These are phyloP conservation scores for Colletotrichum filicis DNA, from an alignment of 2,329 filamentous ascomycete genomes.

Conservation along the genomic window DNA sequence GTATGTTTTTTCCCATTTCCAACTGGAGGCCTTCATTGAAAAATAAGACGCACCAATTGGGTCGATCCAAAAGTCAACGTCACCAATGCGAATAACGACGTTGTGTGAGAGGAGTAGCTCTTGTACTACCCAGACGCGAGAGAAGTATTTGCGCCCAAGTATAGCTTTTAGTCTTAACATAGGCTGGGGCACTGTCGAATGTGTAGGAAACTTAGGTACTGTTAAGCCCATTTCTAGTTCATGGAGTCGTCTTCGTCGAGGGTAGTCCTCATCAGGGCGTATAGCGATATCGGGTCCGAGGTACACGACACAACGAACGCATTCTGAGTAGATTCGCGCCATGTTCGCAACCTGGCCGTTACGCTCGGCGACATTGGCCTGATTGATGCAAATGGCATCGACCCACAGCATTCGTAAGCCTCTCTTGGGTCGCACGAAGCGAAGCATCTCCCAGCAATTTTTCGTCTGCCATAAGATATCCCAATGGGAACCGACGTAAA, in stretches of 20 bases:
- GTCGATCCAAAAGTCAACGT: constrained; percentile 8
- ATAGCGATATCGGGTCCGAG: constrained; percentile 23
- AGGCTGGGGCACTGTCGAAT: no score
- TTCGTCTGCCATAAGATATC: constrained; percentile 42
- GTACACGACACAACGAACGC: constrained; percentile 37
- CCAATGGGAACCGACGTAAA: constrained; percentile 40
- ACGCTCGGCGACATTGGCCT: constrained; percentile 35
- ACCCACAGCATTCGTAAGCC: constrained; percentile 38
- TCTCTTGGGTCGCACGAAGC: constrained; percentile 25
- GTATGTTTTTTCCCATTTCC: background rate
- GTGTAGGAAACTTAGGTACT: background rate
- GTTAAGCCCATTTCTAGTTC: background rate
- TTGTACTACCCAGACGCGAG: constrained; percentile 6
- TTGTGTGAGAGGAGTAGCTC: background rate
- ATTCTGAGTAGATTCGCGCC: constrained; percentile 39
- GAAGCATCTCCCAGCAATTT: constrained; percentile 43
- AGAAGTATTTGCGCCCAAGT: background rate
- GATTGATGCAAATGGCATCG: constrained; percentile 41
- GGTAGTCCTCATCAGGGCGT: background rate
- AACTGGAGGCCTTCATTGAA: background rate
- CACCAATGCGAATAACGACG: background rate
- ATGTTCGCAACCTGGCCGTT: constrained; percentile 39
- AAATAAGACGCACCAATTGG: background rate
- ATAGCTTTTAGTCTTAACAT: no score
- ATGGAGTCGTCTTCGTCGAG: background rate